Conservation (phyloP, 2,329 filamentous ascomycete genomes). For the Epicoccum nigrum region DNA sequence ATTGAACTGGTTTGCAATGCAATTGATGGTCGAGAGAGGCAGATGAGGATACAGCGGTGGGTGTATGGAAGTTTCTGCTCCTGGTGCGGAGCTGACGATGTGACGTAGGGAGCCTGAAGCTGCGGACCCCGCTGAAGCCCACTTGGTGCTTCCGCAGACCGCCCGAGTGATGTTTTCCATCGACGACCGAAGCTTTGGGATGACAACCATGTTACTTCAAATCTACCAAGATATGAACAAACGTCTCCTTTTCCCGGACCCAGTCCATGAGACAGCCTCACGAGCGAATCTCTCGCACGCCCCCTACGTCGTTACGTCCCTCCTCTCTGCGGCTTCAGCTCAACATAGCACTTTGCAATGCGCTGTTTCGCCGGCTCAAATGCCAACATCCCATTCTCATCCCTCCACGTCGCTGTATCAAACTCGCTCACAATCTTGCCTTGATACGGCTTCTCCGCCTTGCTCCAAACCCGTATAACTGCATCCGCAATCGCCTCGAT, state of each 20-base stretch:
- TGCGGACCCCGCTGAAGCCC: slow-evolving; percentile 19
- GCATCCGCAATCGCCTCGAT: slow-evolving; percentile 44
- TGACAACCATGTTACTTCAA: not conserved
- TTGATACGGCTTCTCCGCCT: slow-evolving; percentile 33
- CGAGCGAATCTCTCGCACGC: not conserved
- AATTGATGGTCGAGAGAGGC: not conserved
- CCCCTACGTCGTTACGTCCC: no score
- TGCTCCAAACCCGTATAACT: slow-evolving; percentile 40
- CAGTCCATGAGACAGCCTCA: not conserved
- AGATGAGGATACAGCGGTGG: not conserved
- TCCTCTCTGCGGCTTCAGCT: slow-evolving; percentile 27
- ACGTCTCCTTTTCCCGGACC: not conserved
- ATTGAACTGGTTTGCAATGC: no score
- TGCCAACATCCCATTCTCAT: slow-evolving; percentile 30
- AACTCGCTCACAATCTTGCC: slow-evolving; percentile 31
- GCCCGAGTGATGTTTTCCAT: slow-evolving; percentile 12
- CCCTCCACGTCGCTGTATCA: slow-evolving; percentile 27
- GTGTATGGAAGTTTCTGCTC: slow-evolving; percentile 10
- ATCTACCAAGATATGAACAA: not conserved
- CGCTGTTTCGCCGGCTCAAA: slow-evolving; percentile 36
- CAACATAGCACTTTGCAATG: slow-evolving; percentile 34
- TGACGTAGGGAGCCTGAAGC: slow-evolving; percentile 8
- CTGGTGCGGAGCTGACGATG: slow-evolving; percentile 12
- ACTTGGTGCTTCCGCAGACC: slow-evolving; percentile 14
- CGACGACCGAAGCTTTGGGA: slow-evolving; percentile 3